A percentile compares a stretch with the other conserved stretches of the same genome.
phyloP scores from a whole-genome alignment of 441 rosid genomes.

The Adansonia madagascariensis region DNA sequence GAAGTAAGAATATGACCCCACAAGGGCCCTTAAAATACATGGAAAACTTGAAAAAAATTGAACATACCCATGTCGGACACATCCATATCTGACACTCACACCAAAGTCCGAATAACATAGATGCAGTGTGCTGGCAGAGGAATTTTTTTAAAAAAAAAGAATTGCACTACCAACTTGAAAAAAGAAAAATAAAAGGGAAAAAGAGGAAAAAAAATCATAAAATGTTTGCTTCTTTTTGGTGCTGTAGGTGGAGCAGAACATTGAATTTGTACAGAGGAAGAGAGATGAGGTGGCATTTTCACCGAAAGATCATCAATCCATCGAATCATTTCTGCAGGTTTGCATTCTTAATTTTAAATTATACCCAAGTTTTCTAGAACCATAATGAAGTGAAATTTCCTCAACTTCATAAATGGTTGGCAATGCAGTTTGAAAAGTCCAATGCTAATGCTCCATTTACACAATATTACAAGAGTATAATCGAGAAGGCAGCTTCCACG shows the following conservation, averaged over 20 bases:
- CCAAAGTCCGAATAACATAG: too few relatives aligned
- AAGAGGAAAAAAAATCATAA: not conserved
- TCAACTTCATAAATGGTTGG: constrained; percentile 21
- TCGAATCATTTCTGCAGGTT: constrained; percentile 76
- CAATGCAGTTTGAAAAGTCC: constrained; percentile 65
- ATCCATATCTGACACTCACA: too few relatives aligned
- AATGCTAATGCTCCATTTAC: constrained; percentile 55
- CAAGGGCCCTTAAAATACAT: too few relatives aligned
- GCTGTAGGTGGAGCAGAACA: constrained; percentile 72
- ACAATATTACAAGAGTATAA: constrained; percentile 69
- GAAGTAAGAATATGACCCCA: too few relatives aligned
- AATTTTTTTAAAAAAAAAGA: not conserved
- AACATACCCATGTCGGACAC: too few relatives aligned
- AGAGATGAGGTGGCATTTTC: constrained; percentile 90
- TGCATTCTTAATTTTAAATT: constrained; percentile 7
- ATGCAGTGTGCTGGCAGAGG: not conserved
- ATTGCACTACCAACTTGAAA: not conserved
- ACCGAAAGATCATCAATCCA: constrained; percentile 73
- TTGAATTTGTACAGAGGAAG: constrained; percentile 72
- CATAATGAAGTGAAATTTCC: constrained; percentile 9
- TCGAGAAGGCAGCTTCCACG: constrained; percentile 61
- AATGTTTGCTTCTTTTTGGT: constrained; percentile 14
- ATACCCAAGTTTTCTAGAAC: not conserved
- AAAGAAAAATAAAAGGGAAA: not conserved
- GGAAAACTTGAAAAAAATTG: too few relatives aligned